Base-by-base conservation (phyloP, 352 stramenopile genomes). In the Poterioochromonas sp. region DNA sequence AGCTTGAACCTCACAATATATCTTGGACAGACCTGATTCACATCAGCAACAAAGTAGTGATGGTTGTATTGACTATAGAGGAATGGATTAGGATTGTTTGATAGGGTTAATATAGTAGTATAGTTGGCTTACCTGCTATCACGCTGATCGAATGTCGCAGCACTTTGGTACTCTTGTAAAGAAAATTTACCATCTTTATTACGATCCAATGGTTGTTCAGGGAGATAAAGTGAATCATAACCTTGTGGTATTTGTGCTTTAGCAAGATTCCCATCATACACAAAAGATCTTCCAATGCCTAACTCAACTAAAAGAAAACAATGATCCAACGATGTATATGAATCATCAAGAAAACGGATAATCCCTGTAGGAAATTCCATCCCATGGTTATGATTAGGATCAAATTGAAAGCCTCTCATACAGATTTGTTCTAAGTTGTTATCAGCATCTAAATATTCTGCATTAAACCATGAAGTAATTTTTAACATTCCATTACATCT, bases 161-260 rank as follows among this genome's bases (percentile, higher is more conserved):
- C 71, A 39, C 1, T 34, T 53, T 69, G 49, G 29, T 78, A 78
- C 47, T 78, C 71, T 34, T 44, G 32, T 8, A 78, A 26, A 69
- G 32, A 49, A 29, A 78, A 78, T 18, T 78, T n/a, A 26, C 71
- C 71, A 53, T 78, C 71, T 51, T 41, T 26, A 53, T 78, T 78
- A 3, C 37, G n/a, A 69, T 78, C 71, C 29, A 78, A 32, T 53
- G 8, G 5, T 34, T 69, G 3, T 41, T 64, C 47, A 20, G 47
- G 32, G 12, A 78, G 32, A 34, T 78, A 78, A 34, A 78, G 40
- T 29, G 71, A 78, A 44, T 78, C 47, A 49, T 68, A 78, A 20
- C 47, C 71, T 47, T 2, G 5, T 29, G 71, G 71, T 11, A 78
- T 26, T 41, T 5, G 1, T 11, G 34, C 35, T 35, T 2, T 65